A percentile compares a stretch with the other conserved stretches of the same genome.
Conservation (phyloP, 441 rosid species). For the Populus hybrid region DNA sequence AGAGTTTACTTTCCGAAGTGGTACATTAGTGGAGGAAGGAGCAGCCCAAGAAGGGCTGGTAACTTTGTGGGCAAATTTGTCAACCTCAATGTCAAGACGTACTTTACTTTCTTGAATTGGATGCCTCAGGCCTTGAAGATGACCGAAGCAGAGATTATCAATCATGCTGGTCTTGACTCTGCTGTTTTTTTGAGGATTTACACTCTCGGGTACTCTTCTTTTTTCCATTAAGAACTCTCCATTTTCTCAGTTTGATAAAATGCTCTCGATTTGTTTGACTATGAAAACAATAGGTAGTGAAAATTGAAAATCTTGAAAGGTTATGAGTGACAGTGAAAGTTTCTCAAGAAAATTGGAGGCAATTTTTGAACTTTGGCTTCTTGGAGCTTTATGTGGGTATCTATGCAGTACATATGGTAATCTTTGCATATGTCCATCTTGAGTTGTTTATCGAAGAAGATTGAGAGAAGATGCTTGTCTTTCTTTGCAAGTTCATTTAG, state of each 20-base stretch:
- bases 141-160: slow-evolving; percentile 71
- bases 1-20: slow-evolving; percentile 92
- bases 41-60: slow-evolving; percentile 60
- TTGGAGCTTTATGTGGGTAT: neutral
- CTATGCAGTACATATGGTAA: neutral
- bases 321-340: neutral
- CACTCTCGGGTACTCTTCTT: slow-evolving; percentile 65
- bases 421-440: neutral
- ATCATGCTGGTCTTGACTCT: slow-evolving; percentile 95
- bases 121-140: slow-evolving; percentile 97
- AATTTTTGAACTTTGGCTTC: neutral
- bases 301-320: neutral
- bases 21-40: slow-evolving; percentile 63
- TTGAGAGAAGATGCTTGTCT: neutral
- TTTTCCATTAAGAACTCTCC: neutral
- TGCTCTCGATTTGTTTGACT: neutral
- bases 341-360: neutral
- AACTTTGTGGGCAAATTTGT: slow-evolving; percentile 74
- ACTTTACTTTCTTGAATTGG: slow-evolving; percentile 90
- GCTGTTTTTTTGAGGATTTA: slow-evolving; percentile 89
- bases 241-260: neutral
- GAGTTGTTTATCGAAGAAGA: neutral
- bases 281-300: neutral
- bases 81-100: slow-evolving; percentile 69
- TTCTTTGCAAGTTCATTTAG: neutral